Evolutionary conservation across 2,329 filamentous ascomycete species (phyloP).

Genomic region (Microdochium nivale): DNA sequence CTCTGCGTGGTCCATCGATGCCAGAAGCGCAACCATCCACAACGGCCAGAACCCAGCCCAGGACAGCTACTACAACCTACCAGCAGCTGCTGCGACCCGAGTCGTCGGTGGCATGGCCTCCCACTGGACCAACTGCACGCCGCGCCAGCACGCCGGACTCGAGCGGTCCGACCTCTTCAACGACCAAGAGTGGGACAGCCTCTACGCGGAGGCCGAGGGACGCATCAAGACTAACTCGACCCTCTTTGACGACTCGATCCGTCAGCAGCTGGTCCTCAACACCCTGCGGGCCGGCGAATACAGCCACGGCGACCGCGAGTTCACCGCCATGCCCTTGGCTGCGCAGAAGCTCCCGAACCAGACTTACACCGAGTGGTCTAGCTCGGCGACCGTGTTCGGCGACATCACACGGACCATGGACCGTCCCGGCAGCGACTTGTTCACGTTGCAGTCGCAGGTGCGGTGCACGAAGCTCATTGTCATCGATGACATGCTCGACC

Average conservation of each 20-base stretch:
- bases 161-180: conserved; percentile 10
- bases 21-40: not conserved
- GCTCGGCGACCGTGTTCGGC: conserved; percentile 10
- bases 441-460: conserved; percentile 5
- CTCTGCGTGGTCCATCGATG: conserved; percentile 1
- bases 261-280: not conserved
- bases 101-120: conserved; percentile 14
- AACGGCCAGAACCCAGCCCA: conserved; percentile 5
- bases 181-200: conserved; percentile 5
- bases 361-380: conserved; percentile 10
- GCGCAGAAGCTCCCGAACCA: conserved; percentile 9
- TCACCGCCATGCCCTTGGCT: conserved; percentile 9
- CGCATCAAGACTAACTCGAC: not conserved
- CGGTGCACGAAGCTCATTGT: conserved; percentile 6
- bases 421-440: not conserved
- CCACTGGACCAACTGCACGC: conserved; percentile 15
- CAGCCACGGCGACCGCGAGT: not conserved
- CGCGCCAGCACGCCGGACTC: conserved; percentile 1
- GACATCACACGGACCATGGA: not conserved
- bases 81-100: conserved; percentile 10
- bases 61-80: conserved; percentile 4
- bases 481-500: not conserved
- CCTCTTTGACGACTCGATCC: not conserved
- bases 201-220: not conserved
- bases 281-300: not conserved